A percentile compares a stretch with the other conserved stretches of the same genome.
phyloP scores from a whole-genome alignment of 2,329 filamentous ascomycete genomes.

The Nigrospora osmanthi region DNA sequence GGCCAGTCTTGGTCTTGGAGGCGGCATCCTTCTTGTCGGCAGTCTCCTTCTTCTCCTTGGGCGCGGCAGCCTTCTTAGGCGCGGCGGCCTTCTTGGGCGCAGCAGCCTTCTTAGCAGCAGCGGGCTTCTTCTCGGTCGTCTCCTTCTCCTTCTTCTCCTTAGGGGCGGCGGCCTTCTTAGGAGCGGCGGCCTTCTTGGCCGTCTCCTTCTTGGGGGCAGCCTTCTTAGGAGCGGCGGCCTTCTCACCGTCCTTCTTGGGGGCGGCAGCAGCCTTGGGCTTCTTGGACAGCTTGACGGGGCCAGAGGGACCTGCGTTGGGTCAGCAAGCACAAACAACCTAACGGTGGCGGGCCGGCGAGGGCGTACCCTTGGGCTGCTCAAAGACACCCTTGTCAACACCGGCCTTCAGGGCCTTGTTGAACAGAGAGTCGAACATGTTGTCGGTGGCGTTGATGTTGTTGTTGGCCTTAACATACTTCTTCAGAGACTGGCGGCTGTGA shows the following conservation, averaged over 20 bases:
- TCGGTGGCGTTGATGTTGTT: conserved; percentile 26
- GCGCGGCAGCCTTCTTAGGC: conserved; percentile 32
- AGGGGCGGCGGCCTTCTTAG: conserved; percentile 39
- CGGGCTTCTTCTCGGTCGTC: conserved; percentile 25
- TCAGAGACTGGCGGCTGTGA: conserved; percentile 47
- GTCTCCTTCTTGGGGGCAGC: conserved; percentile 34
- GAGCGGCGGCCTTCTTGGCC: conserved; percentile 58
- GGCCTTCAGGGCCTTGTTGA: conserved; percentile 62
- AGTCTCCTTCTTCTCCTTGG: conserved; percentile 33
- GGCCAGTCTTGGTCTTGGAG: conserved; percentile 28
- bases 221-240: conserved; percentile 28
- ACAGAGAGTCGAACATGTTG: conserved; percentile 54
- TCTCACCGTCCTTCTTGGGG: conserved; percentile 28
- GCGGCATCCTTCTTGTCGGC: conserved; percentile 79
- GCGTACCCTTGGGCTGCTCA: conserved; percentile 81
- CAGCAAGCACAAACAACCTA: conserved; percentile 4
- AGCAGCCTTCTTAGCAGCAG: conserved; percentile 43
- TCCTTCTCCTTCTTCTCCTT: conserved; percentile 50
- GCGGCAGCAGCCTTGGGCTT: conserved; percentile 46
- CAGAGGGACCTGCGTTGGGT: conserved; percentile 60
- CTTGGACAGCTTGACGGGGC: conserved; percentile 88
- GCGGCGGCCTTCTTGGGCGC: conserved; percentile 55
- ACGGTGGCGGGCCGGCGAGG: background rate
- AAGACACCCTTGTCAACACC: conserved; percentile 86
- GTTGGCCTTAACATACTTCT: conserved; percentile 44